Conservation (phyloP, 2,329 filamentous ascomycete genomes). For the Venturiaceae sp. region DNA sequence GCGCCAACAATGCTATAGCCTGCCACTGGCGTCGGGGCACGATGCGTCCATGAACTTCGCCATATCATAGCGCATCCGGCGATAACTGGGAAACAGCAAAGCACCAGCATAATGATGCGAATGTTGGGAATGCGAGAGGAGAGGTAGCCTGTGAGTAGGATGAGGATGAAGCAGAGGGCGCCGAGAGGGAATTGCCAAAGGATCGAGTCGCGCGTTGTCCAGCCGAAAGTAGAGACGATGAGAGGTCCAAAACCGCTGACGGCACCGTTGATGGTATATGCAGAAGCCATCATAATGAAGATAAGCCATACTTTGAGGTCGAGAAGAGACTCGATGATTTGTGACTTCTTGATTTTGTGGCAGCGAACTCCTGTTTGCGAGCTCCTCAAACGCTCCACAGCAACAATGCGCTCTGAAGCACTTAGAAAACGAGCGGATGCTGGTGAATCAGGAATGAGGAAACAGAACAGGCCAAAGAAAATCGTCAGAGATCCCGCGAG, state of each 20-base stretch:
- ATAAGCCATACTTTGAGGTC: constrained; percentile 57
- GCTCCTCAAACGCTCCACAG: constrained; percentile 51
- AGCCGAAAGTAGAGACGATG: constrained; percentile 64
- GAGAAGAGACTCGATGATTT: constrained; percentile 47
- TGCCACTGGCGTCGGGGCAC: constrained; percentile 55
- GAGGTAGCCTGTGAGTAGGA: constrained; percentile 57
- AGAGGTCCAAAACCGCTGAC: constrained; percentile 62
- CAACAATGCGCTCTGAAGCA: constrained; percentile 50
- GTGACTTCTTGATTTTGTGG: constrained; percentile 47
- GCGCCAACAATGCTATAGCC: constrained; percentile 66
- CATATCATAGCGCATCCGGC: constrained; percentile 67
- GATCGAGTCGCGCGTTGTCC: constrained; percentile 53
- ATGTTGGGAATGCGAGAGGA: constrained; percentile 52
- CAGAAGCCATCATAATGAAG: constrained; percentile 58
- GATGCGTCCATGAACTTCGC: constrained; percentile 55
- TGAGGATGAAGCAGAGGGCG: constrained; percentile 55
- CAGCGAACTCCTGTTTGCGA: constrained; percentile 56
- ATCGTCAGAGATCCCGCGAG: constrained; percentile 55
- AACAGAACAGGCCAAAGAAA: constrained; percentile 55
- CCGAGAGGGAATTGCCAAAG: constrained; percentile 68
- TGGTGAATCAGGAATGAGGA: constrained; percentile 55
- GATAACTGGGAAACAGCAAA: constrained; percentile 64
- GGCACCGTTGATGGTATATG: constrained; percentile 62
- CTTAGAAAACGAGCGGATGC: constrained; percentile 61
- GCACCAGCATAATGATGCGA: constrained; percentile 53